phyloP scores from a whole-genome alignment of 2,329 filamentous ascomycete genomes.

The Monilinia aucupariae region DNA sequence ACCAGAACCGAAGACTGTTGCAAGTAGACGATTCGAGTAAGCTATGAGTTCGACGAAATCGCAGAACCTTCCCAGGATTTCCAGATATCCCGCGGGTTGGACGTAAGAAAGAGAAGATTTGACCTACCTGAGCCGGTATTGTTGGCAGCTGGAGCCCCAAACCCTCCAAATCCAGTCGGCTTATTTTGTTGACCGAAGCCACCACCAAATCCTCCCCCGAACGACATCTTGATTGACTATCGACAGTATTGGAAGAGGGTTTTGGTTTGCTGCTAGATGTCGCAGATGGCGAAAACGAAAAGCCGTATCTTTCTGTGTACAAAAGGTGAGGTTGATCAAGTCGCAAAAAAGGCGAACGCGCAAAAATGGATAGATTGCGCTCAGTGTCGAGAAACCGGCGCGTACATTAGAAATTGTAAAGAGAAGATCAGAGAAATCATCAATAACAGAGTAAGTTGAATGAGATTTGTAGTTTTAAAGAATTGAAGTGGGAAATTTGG shows the following conservation, averaged over 20 bases:
- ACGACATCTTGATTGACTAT: conserved; percentile 31
- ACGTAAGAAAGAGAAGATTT: conserved; percentile 20
- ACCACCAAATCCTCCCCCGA: conserved; percentile 35
- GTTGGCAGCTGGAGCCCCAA: conserved; percentile 31
- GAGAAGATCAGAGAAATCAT: conserved; percentile 24
- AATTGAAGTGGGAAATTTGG: conserved; percentile 19
- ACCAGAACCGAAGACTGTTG: conserved; percentile 40
- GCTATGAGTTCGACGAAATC: conserved; percentile 30
- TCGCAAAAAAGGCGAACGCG: conserved; percentile 30
- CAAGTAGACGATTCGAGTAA: conserved; percentile 33
- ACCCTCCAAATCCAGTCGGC: conserved; percentile 53
- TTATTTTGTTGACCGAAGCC: conserved; percentile 57
- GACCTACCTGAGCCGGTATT: conserved; percentile 37
- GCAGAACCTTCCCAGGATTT: background rate
- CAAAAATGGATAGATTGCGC: conserved; percentile 27
- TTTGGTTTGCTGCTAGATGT: conserved; percentile 9
- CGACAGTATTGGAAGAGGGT: conserved; percentile 11
- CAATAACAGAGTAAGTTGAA: conserved; percentile 5
- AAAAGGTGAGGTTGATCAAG: conserved; percentile 25
- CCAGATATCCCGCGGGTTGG: background rate
- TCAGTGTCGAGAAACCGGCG: conserved; percentile 26
- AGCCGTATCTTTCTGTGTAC: conserved; percentile 18
- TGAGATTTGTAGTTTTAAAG: conserved; percentile 13
- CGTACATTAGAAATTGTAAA: conserved; percentile 31
- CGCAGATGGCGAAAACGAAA: conserved; percentile 17